Percentiles rank a stretch among this genome's conserved stretches.
These are phyloP conservation scores for Annulohypoxylon moriforme DNA, from an alignment of 495 filamentous ascomycete genomes.

Conservation along the genomic window DNA sequence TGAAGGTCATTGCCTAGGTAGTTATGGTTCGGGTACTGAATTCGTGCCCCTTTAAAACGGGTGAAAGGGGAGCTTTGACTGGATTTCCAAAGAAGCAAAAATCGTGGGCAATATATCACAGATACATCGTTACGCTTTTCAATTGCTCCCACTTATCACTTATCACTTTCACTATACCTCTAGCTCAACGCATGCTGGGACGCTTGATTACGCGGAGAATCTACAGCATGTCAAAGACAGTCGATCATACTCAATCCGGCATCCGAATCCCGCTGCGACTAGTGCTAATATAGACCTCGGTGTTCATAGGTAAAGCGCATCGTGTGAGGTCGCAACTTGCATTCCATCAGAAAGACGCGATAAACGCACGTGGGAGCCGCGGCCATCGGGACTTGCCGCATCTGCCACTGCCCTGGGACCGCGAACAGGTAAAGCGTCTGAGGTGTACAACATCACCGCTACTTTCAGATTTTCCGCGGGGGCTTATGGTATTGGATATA, in stretches of 20 bases:
- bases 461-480: constrained; percentile 15
- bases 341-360: constrained; percentile 26
- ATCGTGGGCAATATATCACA: background rate
- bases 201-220: background rate
- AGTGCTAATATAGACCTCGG: constrained; percentile 1
- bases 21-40: background rate
- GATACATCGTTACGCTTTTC: background rate
- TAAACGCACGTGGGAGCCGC: constrained; percentile 25
- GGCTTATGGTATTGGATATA: background rate
- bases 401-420: constrained; percentile 11
- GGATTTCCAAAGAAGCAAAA: background rate
- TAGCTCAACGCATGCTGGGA: background rate
- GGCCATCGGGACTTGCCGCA: constrained; percentile 16
- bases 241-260: background rate
- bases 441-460: constrained; percentile 25
- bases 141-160: constrained; percentile 1
- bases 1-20: background rate
- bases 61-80: background rate
- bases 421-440: background rate
- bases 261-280: background rate
- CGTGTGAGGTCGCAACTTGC: background rate
- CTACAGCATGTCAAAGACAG: background rate
- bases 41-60: background rate
- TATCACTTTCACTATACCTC: constrained; percentile 1
- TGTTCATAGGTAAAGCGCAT: background rate